Base-by-base conservation (phyloP, 495 filamentous ascomycete genomes). In the Staphylotrichum longicolle region DNA sequence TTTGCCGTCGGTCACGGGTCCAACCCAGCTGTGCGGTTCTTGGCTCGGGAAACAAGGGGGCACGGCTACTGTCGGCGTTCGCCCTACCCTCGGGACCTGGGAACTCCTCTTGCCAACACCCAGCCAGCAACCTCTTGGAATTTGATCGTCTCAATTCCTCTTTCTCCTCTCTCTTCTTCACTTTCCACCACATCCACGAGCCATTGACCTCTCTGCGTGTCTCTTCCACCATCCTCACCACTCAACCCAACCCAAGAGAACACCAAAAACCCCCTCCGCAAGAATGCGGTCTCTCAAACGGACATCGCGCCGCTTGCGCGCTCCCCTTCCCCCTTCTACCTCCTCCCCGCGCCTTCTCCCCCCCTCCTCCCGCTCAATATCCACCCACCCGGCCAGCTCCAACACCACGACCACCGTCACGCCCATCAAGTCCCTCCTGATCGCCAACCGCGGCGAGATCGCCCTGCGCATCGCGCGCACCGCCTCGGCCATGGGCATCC, bases 381-480 rank as follows among this genome's bases (percentile, higher is more conserved):
- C 68, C 15, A 68, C 68, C n/a, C 68, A 70, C 54, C 62, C 64
- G 9, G 27, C 70, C 52, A 63, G 46, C 61, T 68, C 74, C 30
- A 62, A 70, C n/a, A 50, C 63, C 37, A 63, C 67, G 11, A 65
- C 73, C 9, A 56, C 63, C 30, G 64, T 76, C 6, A 74, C 67
- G 7, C 84, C 91, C 10, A 80, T 98, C 58, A 87, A 87, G 50
- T 96, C 91, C 14, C 88, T 98, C 52, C 79, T 98, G 1, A 98
- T 99, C 69, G 94, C 94, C 14, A 99, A 99, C 70, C 86, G 94
- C 65, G 94, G 94, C 62, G 94, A 99, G 72, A 99, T 99, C 69
- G 95, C 94, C 56, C 79, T 98, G 80, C 88, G 94, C 60, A 93
- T 99, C 56, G 85, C 89, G 54, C 86, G 85, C 64, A 98, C 94